Percentiles rank a stretch among this genome's conserved stretches.
These are phyloP conservation scores for Ascochyta fabae DNA, from an alignment of 2,329 filamentous ascomycete species.

Conservation along the genomic window DNA sequence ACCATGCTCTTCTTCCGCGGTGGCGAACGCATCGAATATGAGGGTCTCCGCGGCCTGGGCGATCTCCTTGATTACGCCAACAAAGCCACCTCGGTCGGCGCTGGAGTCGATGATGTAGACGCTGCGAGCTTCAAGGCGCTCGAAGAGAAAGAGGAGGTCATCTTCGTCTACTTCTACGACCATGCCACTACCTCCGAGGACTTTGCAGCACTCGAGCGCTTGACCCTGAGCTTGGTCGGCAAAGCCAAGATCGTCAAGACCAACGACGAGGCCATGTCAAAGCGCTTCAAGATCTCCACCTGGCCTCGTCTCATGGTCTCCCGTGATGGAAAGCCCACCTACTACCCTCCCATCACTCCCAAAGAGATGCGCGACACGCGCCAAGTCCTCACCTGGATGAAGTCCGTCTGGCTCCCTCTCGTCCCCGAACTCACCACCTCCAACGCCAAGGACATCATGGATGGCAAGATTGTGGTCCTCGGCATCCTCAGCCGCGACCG, in stretches of 20 bases:
- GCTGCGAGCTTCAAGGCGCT: slow-evolving; percentile 77
- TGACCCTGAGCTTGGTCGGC: slow-evolving; percentile 87
- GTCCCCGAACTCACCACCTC: slow-evolving; percentile 90
- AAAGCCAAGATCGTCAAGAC: slow-evolving; percentile 94
- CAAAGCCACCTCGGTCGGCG: slow-evolving; percentile 79
- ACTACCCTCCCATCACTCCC: slow-evolving; percentile 86
- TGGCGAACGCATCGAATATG: slow-evolving; percentile 90
- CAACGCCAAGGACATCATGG: slow-evolving; percentile 95
- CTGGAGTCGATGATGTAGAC: slow-evolving; percentile 82
- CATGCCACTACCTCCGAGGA: slow-evolving; percentile 93
- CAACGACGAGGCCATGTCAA: slow-evolving; percentile 73
- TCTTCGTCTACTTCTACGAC: slow-evolving; percentile 98
- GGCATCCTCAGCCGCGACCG: slow-evolving; percentile 84
- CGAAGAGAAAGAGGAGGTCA: slow-evolving; percentile 91
- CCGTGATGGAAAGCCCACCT: slow-evolving; percentile 85
- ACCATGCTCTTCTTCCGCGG: slow-evolving; percentile 93
- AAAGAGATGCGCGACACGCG: slow-evolving; percentile 90
- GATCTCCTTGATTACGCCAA: slow-evolving; percentile 88
- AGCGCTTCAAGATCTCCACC: slow-evolving; percentile 92
- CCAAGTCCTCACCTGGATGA: slow-evolving; percentile 89
- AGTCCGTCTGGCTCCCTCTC: slow-evolving; percentile 92
- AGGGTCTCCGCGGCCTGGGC: slow-evolving; percentile 87
- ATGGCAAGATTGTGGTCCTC: slow-evolving; percentile 91
- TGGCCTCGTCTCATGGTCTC: slow-evolving; percentile 94
- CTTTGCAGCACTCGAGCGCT: slow-evolving; percentile 82